These are phyloP conservation scores for Irpex lacteus DNA, from an alignment of 1,284 basidiomycete species.

Conservation along the genomic window DNA sequence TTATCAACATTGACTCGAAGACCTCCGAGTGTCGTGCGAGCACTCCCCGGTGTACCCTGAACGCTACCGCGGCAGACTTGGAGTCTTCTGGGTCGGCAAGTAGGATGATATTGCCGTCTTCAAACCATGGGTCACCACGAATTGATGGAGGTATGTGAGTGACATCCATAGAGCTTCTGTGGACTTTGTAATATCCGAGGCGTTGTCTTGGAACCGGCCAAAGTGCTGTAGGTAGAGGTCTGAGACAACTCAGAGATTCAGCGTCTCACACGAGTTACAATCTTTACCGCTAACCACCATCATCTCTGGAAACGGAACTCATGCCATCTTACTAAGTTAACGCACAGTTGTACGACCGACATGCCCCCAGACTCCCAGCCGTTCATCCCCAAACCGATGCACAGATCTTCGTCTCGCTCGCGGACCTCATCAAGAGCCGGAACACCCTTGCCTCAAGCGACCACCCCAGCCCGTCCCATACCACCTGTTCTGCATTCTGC, in stretches of 20 bases:
- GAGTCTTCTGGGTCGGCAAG: constrained; percentile 37
- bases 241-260: background rate
- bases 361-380: background rate
- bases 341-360: background rate
- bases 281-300: constrained; percentile 1
- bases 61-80: constrained; percentile 34
- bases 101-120: constrained; percentile 57
- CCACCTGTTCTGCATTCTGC: constrained; percentile 29
- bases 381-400: constrained; percentile 24
- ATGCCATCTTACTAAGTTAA: background rate
- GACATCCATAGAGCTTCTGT: background rate
- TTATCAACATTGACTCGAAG: constrained; percentile 55
- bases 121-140: constrained; percentile 51
- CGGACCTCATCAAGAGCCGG: constrained; percentile 29
- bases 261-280: background rate
- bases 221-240: background rate
- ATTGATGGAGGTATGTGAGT: constrained; percentile 3
- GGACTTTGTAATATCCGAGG: background rate
- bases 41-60: constrained; percentile 56
- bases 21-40: constrained; percentile 58
- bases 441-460: constrained; percentile 26
- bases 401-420: constrained; percentile 25
- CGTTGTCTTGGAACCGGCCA: background rate
- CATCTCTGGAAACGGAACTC: background rate
- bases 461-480: constrained; percentile 26